A percentile compares a stretch with the other conserved stretches of the same genome.
Evolutionary conservation across 106 monocot species (phyloP).

Genomic region (Chionographis japonica): DNA sequence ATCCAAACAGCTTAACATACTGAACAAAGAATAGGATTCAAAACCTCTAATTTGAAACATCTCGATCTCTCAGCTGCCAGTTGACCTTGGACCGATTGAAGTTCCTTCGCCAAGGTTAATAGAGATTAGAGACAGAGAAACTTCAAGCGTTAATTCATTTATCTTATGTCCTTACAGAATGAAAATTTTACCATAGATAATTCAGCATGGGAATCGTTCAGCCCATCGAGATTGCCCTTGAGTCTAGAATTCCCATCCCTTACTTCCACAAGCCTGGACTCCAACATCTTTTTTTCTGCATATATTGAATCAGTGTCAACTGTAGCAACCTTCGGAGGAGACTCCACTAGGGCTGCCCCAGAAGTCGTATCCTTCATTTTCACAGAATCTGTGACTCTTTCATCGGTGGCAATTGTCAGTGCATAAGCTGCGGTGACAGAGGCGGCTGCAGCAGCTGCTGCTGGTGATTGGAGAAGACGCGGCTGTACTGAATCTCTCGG

Average conservation of each 20-base stretch:
- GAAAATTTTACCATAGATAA: slow-evolving; percentile 50
- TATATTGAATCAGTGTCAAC: slow-evolving; percentile 23
- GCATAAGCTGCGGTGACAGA: slow-evolving; percentile 95
- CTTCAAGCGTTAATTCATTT: not conserved
- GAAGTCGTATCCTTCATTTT: slow-evolving; percentile 10
- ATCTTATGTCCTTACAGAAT: not conserved
- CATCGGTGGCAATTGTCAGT: slow-evolving; percentile 35
- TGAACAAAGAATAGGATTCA: not conserved
- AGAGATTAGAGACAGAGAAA: slow-evolving; percentile 4
- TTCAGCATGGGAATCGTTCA: slow-evolving; percentile 36
- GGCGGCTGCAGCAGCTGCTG: slow-evolving; percentile 94
- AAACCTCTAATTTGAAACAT: slow-evolving; percentile 85
- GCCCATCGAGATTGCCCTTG: slow-evolving; percentile 41
- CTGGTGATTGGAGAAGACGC: slow-evolving; percentile 69
- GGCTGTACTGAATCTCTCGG: slow-evolving; percentile 35
- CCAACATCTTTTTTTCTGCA: slow-evolving; percentile 45
- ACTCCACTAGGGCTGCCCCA: slow-evolving; percentile 16
- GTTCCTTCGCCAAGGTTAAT: slow-evolving; percentile 53
- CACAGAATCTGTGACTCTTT: slow-evolving; percentile 9
- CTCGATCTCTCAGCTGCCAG: slow-evolving; percentile 76
- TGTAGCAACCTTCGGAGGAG: slow-evolving; percentile 4
- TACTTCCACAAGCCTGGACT: slow-evolving; percentile 53
- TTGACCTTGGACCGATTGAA: slow-evolving; percentile 67
- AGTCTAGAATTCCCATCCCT: slow-evolving; percentile 60
- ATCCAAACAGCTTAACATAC: not conserved